These are phyloP conservation scores for Tanozyma kutaoensis DNA, from an alignment of 805 yeast genomes.

Conservation along the genomic window DNA sequence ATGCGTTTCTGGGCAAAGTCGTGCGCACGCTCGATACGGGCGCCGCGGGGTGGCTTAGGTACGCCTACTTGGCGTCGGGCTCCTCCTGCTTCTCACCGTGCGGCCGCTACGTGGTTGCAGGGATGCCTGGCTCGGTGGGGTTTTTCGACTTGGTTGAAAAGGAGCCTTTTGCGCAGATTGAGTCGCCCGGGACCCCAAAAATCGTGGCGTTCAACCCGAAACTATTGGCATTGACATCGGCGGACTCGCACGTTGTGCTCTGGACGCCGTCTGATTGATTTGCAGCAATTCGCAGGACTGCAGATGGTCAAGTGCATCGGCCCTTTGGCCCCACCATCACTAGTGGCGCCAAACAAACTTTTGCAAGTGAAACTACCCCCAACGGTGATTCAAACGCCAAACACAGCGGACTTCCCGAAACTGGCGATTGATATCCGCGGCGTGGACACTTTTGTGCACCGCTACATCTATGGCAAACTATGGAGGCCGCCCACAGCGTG, in stretches of 20 bases:
- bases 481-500: constrained; percentile 7
- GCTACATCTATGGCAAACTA: constrained; percentile 3
- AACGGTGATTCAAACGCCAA: background rate
- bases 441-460: constrained; percentile 12
- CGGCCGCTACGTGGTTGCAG: constrained; percentile 24
- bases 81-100: constrained; percentile 24
- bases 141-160: constrained; percentile 17
- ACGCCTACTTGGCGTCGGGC: constrained; percentile 19
- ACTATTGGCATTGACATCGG: background rate
- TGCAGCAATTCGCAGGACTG: background rate
- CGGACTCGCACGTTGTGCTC: background rate
- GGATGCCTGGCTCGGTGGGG: constrained; percentile 13
- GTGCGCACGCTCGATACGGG: constrained; percentile 14
- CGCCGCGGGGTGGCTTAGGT: constrained; percentile 9
- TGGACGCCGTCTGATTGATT: background rate
- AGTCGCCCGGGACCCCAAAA: background rate
- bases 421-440: constrained; percentile 23
- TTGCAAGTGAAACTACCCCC: background rate
- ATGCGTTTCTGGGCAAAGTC: constrained; percentile 53
- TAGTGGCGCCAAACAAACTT: background rate
- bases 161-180: constrained; percentile 2
- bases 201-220: background rate
- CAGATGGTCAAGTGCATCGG: background rate
- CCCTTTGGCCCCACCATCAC: background rate
- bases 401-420: constrained; percentile 9